Conservation (phyloP, 164 flowering plant genomes). For the Hamamelis virginiana region DNA sequence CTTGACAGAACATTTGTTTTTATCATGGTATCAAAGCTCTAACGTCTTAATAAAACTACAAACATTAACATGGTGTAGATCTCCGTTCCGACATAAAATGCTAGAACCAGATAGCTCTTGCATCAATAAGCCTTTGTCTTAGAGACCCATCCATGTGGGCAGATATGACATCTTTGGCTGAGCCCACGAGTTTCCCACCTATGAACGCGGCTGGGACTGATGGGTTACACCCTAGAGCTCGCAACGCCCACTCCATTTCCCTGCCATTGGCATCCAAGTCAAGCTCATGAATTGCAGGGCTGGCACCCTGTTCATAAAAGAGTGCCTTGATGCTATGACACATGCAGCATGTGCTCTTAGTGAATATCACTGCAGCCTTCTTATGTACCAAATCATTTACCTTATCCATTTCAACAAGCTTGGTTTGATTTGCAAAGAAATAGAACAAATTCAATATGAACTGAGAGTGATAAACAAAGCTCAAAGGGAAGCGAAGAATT, state of each 20-base stretch:
- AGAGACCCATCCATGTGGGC: slow-evolving; percentile 60
- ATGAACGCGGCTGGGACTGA: slow-evolving; percentile 61
- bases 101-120: slow-evolving; percentile 65
- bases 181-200: slow-evolving; percentile 53
- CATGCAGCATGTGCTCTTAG: slow-evolving; percentile 67
- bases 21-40: slow-evolving; percentile 5
- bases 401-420: slow-evolving; percentile 38
- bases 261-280: slow-evolving; percentile 42
- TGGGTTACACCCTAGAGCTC: slow-evolving; percentile 42
- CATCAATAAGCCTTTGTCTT: slow-evolving; percentile 56
- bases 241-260: slow-evolving; percentile 56
- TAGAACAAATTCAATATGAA: not conserved
- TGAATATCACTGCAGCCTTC: slow-evolving; percentile 60
- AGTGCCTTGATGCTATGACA: slow-evolving; percentile 58
- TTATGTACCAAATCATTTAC: slow-evolving; percentile 47
- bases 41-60: not conserved
- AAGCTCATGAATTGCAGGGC: slow-evolving; percentile 64
- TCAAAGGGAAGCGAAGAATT: not conserved
- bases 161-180: slow-evolving; percentile 56
- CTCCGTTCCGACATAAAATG: not conserved
- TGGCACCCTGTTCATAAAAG: slow-evolving; percentile 63
- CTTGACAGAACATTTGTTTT: slow-evolving; percentile 6
- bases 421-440: not conserved
- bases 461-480: not conserved
- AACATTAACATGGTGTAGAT: not conserved